A percentile compares a stretch with the other conserved stretches of the same genome.
Conservation (phyloP, 2,329 filamentous ascomycete genomes). For the Aspergillus carbonarius region DNA sequence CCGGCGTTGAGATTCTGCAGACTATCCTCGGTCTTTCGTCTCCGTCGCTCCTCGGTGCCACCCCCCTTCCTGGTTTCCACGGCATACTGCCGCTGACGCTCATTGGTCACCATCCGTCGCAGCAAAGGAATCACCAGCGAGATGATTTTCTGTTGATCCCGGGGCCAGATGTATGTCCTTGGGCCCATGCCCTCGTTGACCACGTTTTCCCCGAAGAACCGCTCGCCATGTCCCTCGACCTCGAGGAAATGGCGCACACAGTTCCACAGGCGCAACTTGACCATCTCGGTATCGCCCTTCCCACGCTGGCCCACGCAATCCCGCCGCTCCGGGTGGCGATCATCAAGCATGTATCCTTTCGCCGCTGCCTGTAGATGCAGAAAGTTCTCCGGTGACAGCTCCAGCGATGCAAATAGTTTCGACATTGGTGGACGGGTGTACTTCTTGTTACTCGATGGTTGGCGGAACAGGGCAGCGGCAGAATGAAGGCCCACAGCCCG, state of each 20-base stretch:
- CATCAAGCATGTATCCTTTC: conserved; percentile 58
- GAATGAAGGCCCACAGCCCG: conserved; percentile 54
- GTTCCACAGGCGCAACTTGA: conserved; percentile 57
- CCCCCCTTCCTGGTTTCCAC: conserved; percentile 55
- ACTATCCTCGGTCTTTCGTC: conserved; percentile 37
- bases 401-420: conserved; percentile 57
- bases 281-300: conserved; percentile 56
- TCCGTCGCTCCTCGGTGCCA: conserved; percentile 37
- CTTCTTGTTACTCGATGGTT: conserved; percentile 53
- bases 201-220: conserved; percentile 52
- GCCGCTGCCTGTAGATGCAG: conserved; percentile 56
- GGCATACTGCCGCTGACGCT: conserved; percentile 58
- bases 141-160: conserved; percentile 56
- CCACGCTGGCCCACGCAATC: conserved; percentile 59
- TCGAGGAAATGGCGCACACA: conserved; percentile 57
- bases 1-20: conserved; percentile 28
- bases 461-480: conserved; percentile 55
- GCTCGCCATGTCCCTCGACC: conserved; percentile 50
- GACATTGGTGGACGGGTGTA: conserved; percentile 59
- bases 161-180: conserved; percentile 53
- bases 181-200: conserved; percentile 40
- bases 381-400: conserved; percentile 57
- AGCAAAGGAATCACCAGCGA: conserved; percentile 58
- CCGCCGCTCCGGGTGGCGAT: conserved; percentile 54
- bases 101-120: conserved; percentile 60